phyloP scores from a whole-genome alignment of 768 basidiomycete species.

The Kwoniella bestiolae region DNA sequence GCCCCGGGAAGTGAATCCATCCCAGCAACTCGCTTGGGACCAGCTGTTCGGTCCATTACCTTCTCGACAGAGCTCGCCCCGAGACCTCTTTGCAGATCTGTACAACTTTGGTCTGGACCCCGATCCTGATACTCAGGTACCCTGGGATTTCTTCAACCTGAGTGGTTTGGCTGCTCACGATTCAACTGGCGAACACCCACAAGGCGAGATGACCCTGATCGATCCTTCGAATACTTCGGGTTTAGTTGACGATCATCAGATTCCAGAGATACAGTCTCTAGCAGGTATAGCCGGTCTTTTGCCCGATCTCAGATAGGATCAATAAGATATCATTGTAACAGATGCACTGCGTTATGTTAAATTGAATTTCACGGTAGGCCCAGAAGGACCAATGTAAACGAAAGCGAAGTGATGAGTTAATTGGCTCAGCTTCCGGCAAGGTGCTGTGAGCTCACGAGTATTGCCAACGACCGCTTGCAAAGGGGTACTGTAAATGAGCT shows the following conservation, averaged over 20 bases:
- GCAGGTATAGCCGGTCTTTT: too few species aligned
- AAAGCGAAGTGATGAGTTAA: too few species aligned
- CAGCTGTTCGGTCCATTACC: constrained; percentile 10
- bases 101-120: constrained; percentile 9
- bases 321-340: too few species aligned
- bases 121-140: neutral
- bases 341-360: too few species aligned
- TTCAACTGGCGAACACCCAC: neutral
- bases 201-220: neutral
- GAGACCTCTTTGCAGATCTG: neutral
- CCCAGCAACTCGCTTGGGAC: constrained; percentile 3
- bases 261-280: neutral
- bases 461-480: too few species aligned
- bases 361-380: too few species aligned
- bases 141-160: constrained; percentile 11
- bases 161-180: neutral
- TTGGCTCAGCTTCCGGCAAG: too few species aligned
- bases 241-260: neutral
- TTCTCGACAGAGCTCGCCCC: constrained; percentile 13
- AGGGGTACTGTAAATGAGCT: too few species aligned
- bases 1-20: too few species aligned
- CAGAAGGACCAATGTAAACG: too few species aligned
- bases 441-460: too few species aligned
- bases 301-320: too few species aligned
- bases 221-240: neutral